phyloP scores from a whole-genome alignment of 2,329 filamentous ascomycete genomes.

The Hymenoscyphus linearis region DNA sequence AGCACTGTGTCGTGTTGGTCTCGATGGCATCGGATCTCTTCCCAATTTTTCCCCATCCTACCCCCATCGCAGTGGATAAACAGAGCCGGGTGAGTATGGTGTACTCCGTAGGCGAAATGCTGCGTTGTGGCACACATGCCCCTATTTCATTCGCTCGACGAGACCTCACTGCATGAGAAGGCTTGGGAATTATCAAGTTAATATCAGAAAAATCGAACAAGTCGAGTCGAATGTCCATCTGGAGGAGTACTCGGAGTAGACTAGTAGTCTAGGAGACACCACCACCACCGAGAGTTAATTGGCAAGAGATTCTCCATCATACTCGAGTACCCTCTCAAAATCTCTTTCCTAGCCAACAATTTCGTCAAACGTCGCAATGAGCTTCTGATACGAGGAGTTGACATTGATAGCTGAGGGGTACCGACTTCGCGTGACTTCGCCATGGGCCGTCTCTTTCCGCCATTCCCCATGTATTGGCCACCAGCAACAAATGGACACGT shows the following conservation, averaged over 20 bases:
- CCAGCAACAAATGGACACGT: slow-evolving; percentile 2
- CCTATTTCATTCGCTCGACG: slow-evolving; percentile 3
- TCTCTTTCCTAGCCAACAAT: slow-evolving; percentile 4
- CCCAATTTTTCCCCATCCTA: slow-evolving; percentile 11
- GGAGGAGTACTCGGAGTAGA: no score
- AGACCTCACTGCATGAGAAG: slow-evolving; percentile 7
- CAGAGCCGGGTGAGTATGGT: not conserved
- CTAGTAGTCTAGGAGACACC: no score
- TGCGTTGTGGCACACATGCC: slow-evolving; percentile 6
- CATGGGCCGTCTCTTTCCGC: slow-evolving; percentile 14
- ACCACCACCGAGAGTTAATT: no score
- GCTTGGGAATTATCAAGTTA: slow-evolving; percentile 2
- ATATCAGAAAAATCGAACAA: slow-evolving; percentile 3
- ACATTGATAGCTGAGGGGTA: not conserved
- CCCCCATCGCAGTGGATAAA: slow-evolving; percentile 15
- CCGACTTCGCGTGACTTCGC: slow-evolving; percentile 6
- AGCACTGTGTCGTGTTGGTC: slow-evolving; percentile 15
- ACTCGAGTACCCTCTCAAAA: not conserved
- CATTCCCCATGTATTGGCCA: slow-evolving; percentile 20
- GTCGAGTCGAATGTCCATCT: slow-evolving; percentile 7
- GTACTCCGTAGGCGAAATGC: not conserved
- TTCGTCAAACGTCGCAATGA: slow-evolving; percentile 1
- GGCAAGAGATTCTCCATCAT: slow-evolving; percentile 1
- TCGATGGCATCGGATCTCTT: not conserved
- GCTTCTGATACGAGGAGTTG: slow-evolving; percentile 1